Base-by-base conservation (phyloP, 768 basidiomycete species). In the Leccinum variicolor region DNA sequence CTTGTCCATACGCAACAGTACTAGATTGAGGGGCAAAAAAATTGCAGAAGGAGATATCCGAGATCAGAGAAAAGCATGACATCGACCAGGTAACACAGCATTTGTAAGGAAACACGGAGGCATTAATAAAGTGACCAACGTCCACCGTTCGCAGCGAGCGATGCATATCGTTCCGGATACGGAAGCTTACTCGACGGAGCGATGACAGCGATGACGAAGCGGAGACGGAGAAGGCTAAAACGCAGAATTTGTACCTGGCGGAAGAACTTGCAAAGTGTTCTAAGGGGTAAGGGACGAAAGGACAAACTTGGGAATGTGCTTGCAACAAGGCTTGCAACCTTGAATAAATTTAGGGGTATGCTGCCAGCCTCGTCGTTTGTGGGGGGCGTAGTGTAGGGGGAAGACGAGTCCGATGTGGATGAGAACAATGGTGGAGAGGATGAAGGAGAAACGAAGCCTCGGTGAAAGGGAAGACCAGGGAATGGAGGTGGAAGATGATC, bases 261-360 rank as follows among this genome's bases (percentile, higher is more conserved):
- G 87, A 93, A 66, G 92, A 94, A 69, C 78, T 94, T 28, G 82
- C 89, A 6, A 91, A 87, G 69, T 96, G 95, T 67, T 69, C 85
- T 23, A 88, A 87, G 59, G 80, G 76, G 73, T n/a, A 85, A 82
- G 62, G 81, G 77, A 60, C 79, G 78, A 64, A 84, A 81, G 65
- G 89, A 94, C 60, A 92, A 93, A 64, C n/a, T n/a, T n/a, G 79
- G 80, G 14, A 84, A 89, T 61, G 79, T 90, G 3, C 75, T 93
- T 29, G 85, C 84, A 3, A 82, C 83, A 61, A 79, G 89, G 3
- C 75, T 93, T 29, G 85, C 84, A 3, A 82, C 83, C 33, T 70
- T 92, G 62, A 84, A 76, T 63, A 84, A 80, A 61, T 92, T 94
- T 74, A 78, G 89, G 56, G 84, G 80, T 28, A 89, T 86, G 74